These are phyloP conservation scores for Coleophoma eucalyptorum DNA, from an alignment of 2,329 filamentous ascomycete genomes.

Conservation along the genomic window DNA sequence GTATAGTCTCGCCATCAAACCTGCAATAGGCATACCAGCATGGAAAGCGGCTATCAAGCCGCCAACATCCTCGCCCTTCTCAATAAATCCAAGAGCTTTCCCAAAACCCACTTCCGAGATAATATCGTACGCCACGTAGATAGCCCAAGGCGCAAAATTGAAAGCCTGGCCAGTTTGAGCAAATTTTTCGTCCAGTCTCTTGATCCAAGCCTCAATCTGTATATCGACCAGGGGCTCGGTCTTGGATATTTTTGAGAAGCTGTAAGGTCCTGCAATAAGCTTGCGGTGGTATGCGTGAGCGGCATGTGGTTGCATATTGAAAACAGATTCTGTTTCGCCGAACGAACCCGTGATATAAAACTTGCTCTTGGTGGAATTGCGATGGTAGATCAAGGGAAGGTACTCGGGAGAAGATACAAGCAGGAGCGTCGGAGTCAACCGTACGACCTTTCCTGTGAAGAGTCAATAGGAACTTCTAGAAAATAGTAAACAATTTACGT, in stretches of 20 bases:
- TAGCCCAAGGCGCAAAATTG: slow-evolving; percentile 53
- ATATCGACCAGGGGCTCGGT: slow-evolving; percentile 54
- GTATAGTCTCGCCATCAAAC: slow-evolving; percentile 46
- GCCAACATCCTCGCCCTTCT: slow-evolving; percentile 45
- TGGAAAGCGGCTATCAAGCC: slow-evolving; percentile 52
- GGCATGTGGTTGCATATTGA: slow-evolving; percentile 52
- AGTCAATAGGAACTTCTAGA: neutral
- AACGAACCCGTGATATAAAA: slow-evolving; percentile 57
- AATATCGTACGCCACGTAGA: slow-evolving; percentile 54
- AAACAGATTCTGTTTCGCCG: slow-evolving; percentile 49
- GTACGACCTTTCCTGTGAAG: slow-evolving; percentile 43
- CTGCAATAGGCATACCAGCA: slow-evolving; percentile 46
- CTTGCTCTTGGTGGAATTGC: slow-evolving; percentile 51
- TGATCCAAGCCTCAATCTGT: slow-evolving; percentile 45
- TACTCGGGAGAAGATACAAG: slow-evolving; percentile 48
- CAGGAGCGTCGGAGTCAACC: slow-evolving; percentile 48
- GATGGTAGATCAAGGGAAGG: slow-evolving; percentile 51
- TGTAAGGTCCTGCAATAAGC: slow-evolving; percentile 50
- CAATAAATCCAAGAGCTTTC: slow-evolving; percentile 51
- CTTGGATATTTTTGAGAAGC: slow-evolving; percentile 51
- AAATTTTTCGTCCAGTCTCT: slow-evolving; percentile 42
- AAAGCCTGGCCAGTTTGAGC: slow-evolving; percentile 38
- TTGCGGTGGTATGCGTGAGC: slow-evolving; percentile 49
- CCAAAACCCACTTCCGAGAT: slow-evolving; percentile 54
- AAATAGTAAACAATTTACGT: slow-evolving; percentile 1